Evolutionary conservation across 2,329 filamentous ascomycete genomes (phyloP).

Genomic region (Nigrospora oryzae): DNA sequence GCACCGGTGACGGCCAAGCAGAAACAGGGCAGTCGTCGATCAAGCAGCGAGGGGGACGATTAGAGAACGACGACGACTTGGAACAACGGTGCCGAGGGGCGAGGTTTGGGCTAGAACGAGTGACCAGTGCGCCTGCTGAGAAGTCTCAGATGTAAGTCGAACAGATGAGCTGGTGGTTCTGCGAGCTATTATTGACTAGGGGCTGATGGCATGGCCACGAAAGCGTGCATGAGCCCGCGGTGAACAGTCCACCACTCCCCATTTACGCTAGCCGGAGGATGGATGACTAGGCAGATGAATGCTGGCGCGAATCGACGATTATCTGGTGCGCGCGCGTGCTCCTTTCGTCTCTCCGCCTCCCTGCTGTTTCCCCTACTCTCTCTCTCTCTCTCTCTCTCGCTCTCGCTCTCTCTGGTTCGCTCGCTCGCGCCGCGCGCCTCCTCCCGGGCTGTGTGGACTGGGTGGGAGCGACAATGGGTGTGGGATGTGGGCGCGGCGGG

Average conservation of each 20-base stretch:
- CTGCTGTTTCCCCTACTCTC: not conserved
- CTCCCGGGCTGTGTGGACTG: too few species aligned
- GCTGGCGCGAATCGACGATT: too few species aligned
- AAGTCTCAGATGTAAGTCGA: slow-evolving; percentile 14
- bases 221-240: slow-evolving; percentile 34
- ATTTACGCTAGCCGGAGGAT: slow-evolving; percentile 2
- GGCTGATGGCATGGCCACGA: slow-evolving; percentile 31
- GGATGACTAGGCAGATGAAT: too few species aligned
- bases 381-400: not conserved
- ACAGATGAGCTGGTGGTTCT: slow-evolving; percentile 21
- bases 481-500: too few species aligned
- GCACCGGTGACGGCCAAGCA: not conserved
- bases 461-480: too few species aligned
- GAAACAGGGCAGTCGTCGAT: slow-evolving; percentile 1
- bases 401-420: not conserved
- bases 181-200: slow-evolving; percentile 26
- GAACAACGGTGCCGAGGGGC: not conserved
- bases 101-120: not conserved
- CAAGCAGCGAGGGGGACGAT: not conserved
- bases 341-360: too few species aligned
- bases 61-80: not conserved
- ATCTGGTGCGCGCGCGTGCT: too few species aligned
- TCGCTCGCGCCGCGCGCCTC: not conserved
- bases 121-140: slow-evolving; percentile 1
- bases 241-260: slow-evolving; percentile 22